Evolutionary conservation across 2,329 filamentous ascomycete genomes (phyloP).

Genomic region (Exutisphaerella laricina): DNA sequence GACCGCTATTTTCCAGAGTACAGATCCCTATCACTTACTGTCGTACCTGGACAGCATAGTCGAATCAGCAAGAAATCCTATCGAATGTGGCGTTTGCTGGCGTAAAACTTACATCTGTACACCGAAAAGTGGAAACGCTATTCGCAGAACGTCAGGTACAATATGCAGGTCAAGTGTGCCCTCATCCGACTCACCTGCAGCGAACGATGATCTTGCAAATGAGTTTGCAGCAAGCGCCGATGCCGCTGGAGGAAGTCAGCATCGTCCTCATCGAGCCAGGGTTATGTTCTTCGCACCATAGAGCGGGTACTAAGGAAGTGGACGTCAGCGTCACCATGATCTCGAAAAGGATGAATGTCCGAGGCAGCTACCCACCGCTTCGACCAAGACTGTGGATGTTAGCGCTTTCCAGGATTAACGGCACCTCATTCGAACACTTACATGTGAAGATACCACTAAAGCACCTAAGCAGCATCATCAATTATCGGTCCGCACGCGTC

Average conservation of each 20-base stretch:
- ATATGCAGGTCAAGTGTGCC: slow-evolving; percentile 11
- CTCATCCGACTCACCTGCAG: slow-evolving; percentile 40
- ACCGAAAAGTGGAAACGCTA: slow-evolving; percentile 40
- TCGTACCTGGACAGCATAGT: slow-evolving; percentile 25
- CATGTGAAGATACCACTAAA: slow-evolving; percentile 14
- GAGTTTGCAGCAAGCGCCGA: slow-evolving; percentile 47
- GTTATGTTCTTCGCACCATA: slow-evolving; percentile 3
- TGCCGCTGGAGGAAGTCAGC: slow-evolving; percentile 44
- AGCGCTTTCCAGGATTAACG: slow-evolving; percentile 4
- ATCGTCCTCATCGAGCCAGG: slow-evolving; percentile 2
- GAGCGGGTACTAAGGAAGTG: slow-evolving; percentile 6
- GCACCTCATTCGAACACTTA: neutral
- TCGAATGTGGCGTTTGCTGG: neutral
- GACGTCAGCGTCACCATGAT: slow-evolving; percentile 7
- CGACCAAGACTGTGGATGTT: slow-evolving; percentile 16
- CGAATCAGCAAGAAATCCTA: slow-evolving; percentile 2
- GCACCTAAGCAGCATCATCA: slow-evolving; percentile 8
- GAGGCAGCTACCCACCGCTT: slow-evolving; percentile 10
- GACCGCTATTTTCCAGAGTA: slow-evolving; percentile 38
- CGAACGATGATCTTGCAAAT: slow-evolving; percentile 46
- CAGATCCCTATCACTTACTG: slow-evolving; percentile 35
- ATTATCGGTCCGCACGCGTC: neutral
- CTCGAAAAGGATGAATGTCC: slow-evolving; percentile 2
- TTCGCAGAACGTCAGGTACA: slow-evolving; percentile 12
- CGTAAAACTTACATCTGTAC: slow-evolving; percentile 43